A percentile compares a stretch with the other conserved stretches of the same genome.
phyloP scores from a whole-genome alignment of 2,329 filamentous ascomycete genomes.

The Bertia moriformis region DNA sequence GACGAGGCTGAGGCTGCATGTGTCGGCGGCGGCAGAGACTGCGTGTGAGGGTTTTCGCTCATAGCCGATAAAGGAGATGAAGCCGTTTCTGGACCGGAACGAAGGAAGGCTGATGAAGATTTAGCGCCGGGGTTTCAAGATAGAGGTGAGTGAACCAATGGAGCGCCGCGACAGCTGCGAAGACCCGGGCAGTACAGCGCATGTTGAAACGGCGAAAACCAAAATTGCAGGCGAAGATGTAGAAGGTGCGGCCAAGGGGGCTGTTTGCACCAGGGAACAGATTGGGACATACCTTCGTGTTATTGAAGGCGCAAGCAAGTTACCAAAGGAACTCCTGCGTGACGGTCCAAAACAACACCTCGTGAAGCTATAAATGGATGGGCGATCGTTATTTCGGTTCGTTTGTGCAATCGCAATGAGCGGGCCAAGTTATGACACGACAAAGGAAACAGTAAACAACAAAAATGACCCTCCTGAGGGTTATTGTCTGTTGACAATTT shows the following conservation, averaged over 20 bases:
- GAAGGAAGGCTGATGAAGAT: not conserved
- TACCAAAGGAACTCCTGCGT: not conserved
- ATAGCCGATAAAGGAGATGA: constrained; percentile 1
- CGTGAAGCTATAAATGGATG: too few relatives aligned
- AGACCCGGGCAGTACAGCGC: not conserved
- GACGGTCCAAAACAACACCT: not conserved
- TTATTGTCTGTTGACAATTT: too few relatives aligned
- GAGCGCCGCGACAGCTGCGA: not conserved
- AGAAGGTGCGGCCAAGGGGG: not conserved
- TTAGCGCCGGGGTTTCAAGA: not conserved
- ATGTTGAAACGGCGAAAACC: not conserved
- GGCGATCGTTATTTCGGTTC: too few relatives aligned
- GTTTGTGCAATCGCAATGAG: too few relatives aligned
- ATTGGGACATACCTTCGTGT: not conserved
- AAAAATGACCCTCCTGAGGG: too few relatives aligned
- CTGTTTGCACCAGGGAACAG: not conserved
- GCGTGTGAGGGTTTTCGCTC: not conserved
- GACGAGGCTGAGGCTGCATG: not conserved
- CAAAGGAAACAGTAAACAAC: too few relatives aligned
- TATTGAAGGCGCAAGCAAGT: not conserved
- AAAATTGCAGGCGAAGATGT: not conserved
- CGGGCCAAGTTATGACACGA: too few relatives aligned
- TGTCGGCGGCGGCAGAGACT: not conserved
- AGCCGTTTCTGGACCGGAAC: not conserved
- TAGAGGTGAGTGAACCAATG: not conserved